phyloP scores from a whole-genome alignment of 148 eudicot species.

The Nepenthes mirabilis region DNA sequence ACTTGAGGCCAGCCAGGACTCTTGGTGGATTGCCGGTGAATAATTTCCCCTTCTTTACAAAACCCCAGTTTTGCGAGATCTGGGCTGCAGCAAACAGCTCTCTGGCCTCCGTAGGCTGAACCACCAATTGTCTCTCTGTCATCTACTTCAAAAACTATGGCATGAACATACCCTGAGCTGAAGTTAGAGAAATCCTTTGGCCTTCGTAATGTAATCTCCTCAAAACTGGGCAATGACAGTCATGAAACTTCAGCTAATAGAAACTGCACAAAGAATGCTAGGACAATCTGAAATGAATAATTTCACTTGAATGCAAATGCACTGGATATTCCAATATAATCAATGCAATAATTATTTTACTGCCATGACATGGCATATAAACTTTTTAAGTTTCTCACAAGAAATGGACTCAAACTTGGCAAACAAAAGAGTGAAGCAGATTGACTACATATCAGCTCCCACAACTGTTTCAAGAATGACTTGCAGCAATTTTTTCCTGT shows the following conservation, averaged over 20 bases:
- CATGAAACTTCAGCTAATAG: conserved; percentile 68
- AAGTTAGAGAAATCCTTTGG: conserved; percentile 55
- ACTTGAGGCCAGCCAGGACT: conserved; percentile 91
- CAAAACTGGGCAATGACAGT: conserved; percentile 47
- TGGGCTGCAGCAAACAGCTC: conserved; percentile 87
- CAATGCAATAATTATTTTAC: no score
- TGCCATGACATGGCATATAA: no score
- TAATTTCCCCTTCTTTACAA: conserved; percentile 65
- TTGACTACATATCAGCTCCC: no score
- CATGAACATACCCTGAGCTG: conserved; percentile 53
- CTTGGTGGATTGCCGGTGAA: conserved; percentile 61
- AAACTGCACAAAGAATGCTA: conserved; percentile 39
- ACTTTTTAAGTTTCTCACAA: no score
- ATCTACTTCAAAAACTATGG: conserved; percentile 85
- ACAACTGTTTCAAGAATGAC: no score
- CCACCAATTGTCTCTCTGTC: conserved; percentile 94
- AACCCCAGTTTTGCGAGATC: conserved; percentile 92
- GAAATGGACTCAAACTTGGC: no score
- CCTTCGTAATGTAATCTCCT: conserved; percentile 63
- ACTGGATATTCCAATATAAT: no score
- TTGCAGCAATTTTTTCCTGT: no score
- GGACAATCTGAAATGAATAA: no score
- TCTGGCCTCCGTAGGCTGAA: conserved; percentile 94
- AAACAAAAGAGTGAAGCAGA: no score
- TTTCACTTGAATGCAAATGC: no score